A percentile compares a stretch with the other conserved stretches of the same genome.
Conservation (phyloP, 2,329 filamentous ascomycete species). For the Exophiala sideris region DNA sequence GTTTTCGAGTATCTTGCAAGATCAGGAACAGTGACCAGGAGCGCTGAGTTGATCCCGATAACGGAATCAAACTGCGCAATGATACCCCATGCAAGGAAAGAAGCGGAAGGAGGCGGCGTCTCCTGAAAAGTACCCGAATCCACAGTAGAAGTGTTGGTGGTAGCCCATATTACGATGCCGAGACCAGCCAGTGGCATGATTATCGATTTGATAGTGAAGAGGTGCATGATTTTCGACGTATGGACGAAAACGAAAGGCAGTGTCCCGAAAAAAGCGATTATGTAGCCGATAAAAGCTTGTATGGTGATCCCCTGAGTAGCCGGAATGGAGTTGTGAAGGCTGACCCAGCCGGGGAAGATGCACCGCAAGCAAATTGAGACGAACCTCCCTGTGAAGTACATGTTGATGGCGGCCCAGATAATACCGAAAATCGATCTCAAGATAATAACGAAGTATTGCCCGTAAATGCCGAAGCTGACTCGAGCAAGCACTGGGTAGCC, state of each 20-base stretch:
- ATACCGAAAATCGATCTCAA: slow-evolving; percentile 37
- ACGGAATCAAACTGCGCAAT: slow-evolving; percentile 40
- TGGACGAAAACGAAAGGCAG: slow-evolving; percentile 35
- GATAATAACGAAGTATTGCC: slow-evolving; percentile 34
- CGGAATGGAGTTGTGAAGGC: slow-evolving; percentile 29
- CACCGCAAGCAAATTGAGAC: slow-evolving; percentile 31
- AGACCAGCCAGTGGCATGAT: slow-evolving; percentile 37
- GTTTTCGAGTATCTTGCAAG: slow-evolving; percentile 37
- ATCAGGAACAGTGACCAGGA: slow-evolving; percentile 39
- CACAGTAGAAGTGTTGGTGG: slow-evolving; percentile 28
- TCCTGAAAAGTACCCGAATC: slow-evolving; percentile 8
- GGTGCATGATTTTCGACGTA: slow-evolving; percentile 35
- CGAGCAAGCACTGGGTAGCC: slow-evolving; percentile 33
- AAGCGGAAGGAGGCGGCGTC: slow-evolving; percentile 19
- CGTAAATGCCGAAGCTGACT: slow-evolving; percentile 33
- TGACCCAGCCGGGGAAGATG: slow-evolving; percentile 29
- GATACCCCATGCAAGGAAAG: slow-evolving; percentile 38
- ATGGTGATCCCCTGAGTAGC: slow-evolving; percentile 29
- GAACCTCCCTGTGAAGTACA: slow-evolving; percentile 27
- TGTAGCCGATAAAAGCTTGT: slow-evolving; percentile 28
- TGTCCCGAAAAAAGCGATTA: slow-evolving; percentile 29
- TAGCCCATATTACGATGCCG: slow-evolving; percentile 38
- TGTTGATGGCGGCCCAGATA: slow-evolving; percentile 35
- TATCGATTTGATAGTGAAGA: slow-evolving; percentile 38
- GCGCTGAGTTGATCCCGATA: slow-evolving; percentile 36